Evolutionary conservation across 441 rosid genomes (phyloP), one percentile per base, ranked within the genome.

Genomic region (Erysimum cheiri): DNA sequence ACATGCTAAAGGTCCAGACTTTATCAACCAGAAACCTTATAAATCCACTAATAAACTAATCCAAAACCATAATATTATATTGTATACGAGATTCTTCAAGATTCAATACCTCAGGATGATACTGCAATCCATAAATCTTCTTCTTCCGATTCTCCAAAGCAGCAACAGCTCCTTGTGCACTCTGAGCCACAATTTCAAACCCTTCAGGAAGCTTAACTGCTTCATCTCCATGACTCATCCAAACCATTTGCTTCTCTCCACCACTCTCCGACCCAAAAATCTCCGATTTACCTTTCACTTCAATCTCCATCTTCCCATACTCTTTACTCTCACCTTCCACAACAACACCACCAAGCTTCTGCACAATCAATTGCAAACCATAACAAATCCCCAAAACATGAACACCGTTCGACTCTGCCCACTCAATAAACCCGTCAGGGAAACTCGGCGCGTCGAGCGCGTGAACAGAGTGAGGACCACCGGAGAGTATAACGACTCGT

Each of bases 151-250:
- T 81, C 83, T 89, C 95, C 46, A 90, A 80, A 0, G 93, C 96
- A 1, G 98, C 97, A 57, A 95, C 86, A n/a, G 81, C 80, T 8
- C 97, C 97, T 63, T 95, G 93, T 40, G 84, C 79, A 54, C 98
- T 95, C 80, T 84, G 79, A 1, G 85, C 98, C 65, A 85, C 94
- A 26, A 88, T 82, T 63, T 85, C 85, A 65, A 94, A 94, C 64
- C 98, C 97, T 5, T 80, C 62, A 28, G 96, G 97, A 75, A 94
- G 74, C 54, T 55, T 52, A 1, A 68, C 81, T 5, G 88, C 90
- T 83, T 95, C 97, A 55, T 88, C 98, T 0, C 98, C 99, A 58
- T 90, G 98, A 44, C 98, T 95, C 98, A 92, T 95, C 98, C 97
- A 92, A 64, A 87, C 97, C 10, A 83, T 82, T 82, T 95, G 91